phyloP scores from a whole-genome alignment of 257 asterid genomes.

The Cinchona pubescens region DNA sequence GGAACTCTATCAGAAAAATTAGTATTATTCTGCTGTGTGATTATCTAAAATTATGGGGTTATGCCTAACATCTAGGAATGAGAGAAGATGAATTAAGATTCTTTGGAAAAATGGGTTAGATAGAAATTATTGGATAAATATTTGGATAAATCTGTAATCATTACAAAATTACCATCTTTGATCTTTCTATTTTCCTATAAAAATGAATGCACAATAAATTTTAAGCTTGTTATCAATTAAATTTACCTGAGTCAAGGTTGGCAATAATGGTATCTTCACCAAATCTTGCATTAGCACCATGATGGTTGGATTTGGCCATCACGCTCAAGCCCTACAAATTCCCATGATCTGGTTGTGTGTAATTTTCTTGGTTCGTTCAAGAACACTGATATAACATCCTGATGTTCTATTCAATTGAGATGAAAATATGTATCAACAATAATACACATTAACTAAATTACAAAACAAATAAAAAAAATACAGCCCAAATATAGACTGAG shows the following conservation, averaged over 20 bases:
- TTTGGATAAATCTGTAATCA: no score
- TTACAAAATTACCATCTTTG: no score
- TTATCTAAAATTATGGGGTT: no score
- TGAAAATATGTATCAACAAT: neutral
- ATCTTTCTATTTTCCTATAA: no score
- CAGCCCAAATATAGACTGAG: neutral
- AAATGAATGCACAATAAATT: neutral
- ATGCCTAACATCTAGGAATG: no score
- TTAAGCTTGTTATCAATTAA: neutral
- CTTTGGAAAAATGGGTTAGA: no score
- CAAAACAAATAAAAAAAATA: neutral
- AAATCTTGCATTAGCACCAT: slow-evolving; percentile 80
- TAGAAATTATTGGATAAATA: no score
- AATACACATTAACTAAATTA: slow-evolving; percentile 6
- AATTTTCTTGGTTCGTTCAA: slow-evolving; percentile 64
- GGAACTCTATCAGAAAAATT: no score
- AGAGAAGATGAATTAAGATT: no score
- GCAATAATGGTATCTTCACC: slow-evolving; percentile 81
- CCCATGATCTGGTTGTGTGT: slow-evolving; percentile 96
- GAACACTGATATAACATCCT: slow-evolving; percentile 72
- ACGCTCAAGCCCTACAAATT: slow-evolving; percentile 63
- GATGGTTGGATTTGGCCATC: slow-evolving; percentile 44
- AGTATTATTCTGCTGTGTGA: no score
- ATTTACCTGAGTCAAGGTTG: slow-evolving; percentile 86
- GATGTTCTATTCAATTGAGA: slow-evolving; percentile 60